Conservation (phyloP, 176 grass and related monocot genomes). For the Carex littledalei region DNA sequence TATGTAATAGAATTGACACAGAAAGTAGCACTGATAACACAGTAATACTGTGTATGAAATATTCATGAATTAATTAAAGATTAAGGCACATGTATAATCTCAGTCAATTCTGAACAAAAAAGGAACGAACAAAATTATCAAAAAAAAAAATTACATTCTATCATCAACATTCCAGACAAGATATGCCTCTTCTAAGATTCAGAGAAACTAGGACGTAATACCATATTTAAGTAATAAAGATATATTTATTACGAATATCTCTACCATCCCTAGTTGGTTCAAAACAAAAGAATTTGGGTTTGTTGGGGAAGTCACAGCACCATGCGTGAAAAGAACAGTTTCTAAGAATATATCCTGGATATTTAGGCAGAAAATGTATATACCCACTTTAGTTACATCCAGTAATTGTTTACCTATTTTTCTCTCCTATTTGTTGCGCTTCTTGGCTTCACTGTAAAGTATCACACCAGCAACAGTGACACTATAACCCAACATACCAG, state of each 20-base stretch:
- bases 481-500: constrained; percentile 19
- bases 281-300: constrained; percentile 18
- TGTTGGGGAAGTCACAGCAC: background rate
- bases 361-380: constrained; percentile 12
- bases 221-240: constrained; percentile 22
- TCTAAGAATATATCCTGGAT: constrained; percentile 18
- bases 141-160: constrained; percentile 30
- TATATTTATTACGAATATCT: constrained; percentile 18
- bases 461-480: constrained; percentile 26
- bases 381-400: constrained; percentile 25
- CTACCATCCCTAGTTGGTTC: constrained; percentile 17
- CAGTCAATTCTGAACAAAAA: constrained; percentile 19
- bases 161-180: constrained; percentile 11
- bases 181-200: constrained; percentile 21
- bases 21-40: background rate
- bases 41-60: background rate
- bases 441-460: constrained; percentile 34
- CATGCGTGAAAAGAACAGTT: constrained; percentile 10
- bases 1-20: background rate
- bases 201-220: background rate
- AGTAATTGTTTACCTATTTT: background rate
- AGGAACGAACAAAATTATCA: constrained; percentile 5
- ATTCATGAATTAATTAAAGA: constrained; percentile 25
- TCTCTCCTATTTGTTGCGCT: constrained; percentile 19
- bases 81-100: constrained; percentile 20